Evolutionary conservation across 2,329 filamentous ascomycete genomes (phyloP).

Genomic region (Fusarium torreyae): DNA sequence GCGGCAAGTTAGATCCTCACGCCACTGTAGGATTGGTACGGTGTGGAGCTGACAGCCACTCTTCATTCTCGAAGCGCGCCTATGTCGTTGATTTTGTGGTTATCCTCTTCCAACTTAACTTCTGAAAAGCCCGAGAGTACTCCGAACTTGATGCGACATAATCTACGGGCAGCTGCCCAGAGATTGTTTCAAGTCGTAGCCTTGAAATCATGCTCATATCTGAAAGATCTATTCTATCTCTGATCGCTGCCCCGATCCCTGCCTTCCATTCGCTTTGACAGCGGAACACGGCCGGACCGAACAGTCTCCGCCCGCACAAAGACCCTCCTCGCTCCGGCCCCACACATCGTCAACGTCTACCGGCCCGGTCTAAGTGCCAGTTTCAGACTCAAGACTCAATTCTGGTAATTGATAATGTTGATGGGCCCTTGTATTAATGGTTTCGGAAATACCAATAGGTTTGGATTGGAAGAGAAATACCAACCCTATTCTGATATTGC

Average conservation of each 20-base stretch:
- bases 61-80: constrained; percentile 11
- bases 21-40: background rate
- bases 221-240: background rate
- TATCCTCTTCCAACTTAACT: background rate
- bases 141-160: constrained; percentile 28
- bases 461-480: too few relatives aligned
- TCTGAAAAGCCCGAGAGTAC: constrained; percentile 29
- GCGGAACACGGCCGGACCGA: constrained; percentile 19
- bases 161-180: background rate
- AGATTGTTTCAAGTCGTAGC: background rate
- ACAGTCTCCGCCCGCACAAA: constrained; percentile 15
- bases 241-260: background rate
- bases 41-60: constrained; percentile 16
- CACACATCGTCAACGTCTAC: constrained; percentile 4
- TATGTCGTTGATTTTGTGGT: constrained; percentile 18
- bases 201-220: background rate
- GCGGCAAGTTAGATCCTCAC: background rate
- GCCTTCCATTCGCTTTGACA: constrained; percentile 2
- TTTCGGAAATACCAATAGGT: too few relatives aligned
- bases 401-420: background rate
- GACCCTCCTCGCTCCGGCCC: constrained; percentile 12
- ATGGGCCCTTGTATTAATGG: too few relatives aligned
- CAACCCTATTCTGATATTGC: too few relatives aligned
- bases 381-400: background rate
- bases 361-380: constrained; percentile 5